A percentile compares a stretch with the other conserved stretches of the same genome.
Evolutionary conservation across 371 early-diverging fungal genomes (phyloP).

Genomic region (Mortierella sp.): DNA sequence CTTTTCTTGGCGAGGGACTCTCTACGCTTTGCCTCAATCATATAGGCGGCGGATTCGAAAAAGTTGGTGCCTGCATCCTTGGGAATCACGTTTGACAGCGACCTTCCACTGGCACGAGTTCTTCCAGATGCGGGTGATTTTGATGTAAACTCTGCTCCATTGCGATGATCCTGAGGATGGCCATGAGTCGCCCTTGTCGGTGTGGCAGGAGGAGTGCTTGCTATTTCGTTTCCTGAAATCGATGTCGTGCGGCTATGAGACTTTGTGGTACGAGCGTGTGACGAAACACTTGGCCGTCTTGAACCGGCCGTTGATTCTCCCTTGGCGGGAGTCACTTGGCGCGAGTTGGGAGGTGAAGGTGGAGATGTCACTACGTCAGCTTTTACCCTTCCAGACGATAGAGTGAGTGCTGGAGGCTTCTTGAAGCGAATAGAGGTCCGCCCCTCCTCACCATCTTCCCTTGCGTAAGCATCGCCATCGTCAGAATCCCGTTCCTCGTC

Average conservation of each 20-base stretch:
- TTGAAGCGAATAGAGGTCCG: neutral
- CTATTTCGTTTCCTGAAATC: conserved; percentile 1
- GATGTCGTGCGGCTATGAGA: neutral
- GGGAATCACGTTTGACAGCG: conserved; percentile 16
- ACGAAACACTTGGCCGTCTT: conserved; percentile 7
- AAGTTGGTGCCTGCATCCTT: conserved; percentile 20
- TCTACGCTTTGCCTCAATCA: conserved; percentile 33
- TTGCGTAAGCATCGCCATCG: conserved; percentile 3
- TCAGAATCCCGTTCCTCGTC: conserved; percentile 7
- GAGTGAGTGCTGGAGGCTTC: neutral
- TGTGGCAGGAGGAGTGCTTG: conserved; percentile 41
- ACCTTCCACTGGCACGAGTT: conserved; percentile 22
- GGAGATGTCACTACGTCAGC: conserved; percentile 11
- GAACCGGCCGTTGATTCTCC: conserved; percentile 3
- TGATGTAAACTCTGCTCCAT: neutral
- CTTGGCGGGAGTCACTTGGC: conserved; percentile 28
- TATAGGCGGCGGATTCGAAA: conserved; percentile 32
- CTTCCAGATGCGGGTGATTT: conserved; percentile 3
- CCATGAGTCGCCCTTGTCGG: conserved; percentile 12
- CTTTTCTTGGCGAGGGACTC: conserved; percentile 27
- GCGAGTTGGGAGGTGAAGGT: conserved; percentile 38
- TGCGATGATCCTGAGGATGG: neutral
- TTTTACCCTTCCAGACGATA: neutral
- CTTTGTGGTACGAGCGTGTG: neutral
- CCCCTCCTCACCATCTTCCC: neutral